These are phyloP conservation scores for Phytophthora foliorum DNA, from an alignment of 352 stramenopile species.

Conservation along the genomic window DNA sequence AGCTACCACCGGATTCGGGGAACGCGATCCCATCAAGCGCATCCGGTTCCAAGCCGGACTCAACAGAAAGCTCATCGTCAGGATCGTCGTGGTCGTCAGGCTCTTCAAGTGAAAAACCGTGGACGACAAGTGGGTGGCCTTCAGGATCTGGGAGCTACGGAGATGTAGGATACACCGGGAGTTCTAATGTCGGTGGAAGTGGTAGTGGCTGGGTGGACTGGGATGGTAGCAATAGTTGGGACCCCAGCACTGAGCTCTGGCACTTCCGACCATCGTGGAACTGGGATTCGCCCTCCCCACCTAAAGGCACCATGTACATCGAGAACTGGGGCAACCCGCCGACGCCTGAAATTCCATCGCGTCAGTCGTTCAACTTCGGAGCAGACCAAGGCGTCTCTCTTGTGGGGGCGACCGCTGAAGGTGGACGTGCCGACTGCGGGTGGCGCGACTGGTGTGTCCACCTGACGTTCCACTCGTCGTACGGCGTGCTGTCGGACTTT, in stretches of 20 bases:
- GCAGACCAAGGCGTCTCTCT: slow-evolving; percentile 19
- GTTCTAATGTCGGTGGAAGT: slow-evolving; percentile 16
- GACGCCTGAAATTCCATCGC: slow-evolving; percentile 18
- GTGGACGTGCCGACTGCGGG: slow-evolving; percentile 15
- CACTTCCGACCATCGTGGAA: slow-evolving; percentile 31
- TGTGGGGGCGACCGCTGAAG: slow-evolving; percentile 13
- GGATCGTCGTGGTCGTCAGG: neutral
- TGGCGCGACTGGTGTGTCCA: slow-evolving; percentile 34
- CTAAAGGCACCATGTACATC: slow-evolving; percentile 30
- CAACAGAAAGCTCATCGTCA: slow-evolving; percentile 1
- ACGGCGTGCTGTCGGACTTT: slow-evolving; percentile 56
- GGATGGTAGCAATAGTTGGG: slow-evolving; percentile 15
- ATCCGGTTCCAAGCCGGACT: neutral
- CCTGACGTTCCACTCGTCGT: slow-evolving; percentile 55
- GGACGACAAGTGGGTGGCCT: slow-evolving; percentile 3
- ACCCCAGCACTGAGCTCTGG: slow-evolving; percentile 24
- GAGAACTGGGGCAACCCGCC: slow-evolving; percentile 28
- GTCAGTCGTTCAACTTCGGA: slow-evolving; percentile 25
- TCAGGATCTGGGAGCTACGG: slow-evolving; percentile 13
- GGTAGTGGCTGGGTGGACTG: slow-evolving; percentile 26
- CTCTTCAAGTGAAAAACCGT: slow-evolving; percentile 2
- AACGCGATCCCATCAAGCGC: neutral
- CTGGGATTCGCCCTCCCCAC: slow-evolving; percentile 35
- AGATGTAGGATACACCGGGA: slow-evolving; percentile 6
- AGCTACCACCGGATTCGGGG: neutral